Evolutionary conservation across 345 rosid species (phyloP), one percentile per base, ranked within the genome.

Genomic region (Syzygium grande): DNA sequence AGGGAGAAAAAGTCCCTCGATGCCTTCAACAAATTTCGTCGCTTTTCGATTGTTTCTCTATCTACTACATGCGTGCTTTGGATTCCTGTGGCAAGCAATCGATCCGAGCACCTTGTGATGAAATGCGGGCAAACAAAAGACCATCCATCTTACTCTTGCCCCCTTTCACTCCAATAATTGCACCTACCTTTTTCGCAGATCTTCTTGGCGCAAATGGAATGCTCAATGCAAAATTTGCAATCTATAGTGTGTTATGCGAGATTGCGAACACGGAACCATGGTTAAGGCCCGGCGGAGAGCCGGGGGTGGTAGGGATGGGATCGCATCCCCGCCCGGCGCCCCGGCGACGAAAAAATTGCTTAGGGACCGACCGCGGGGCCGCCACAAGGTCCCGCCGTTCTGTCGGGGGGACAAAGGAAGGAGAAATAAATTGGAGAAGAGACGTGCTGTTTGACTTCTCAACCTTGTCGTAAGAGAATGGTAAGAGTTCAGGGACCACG

Each of bases 251-350:
- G 1, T 25, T 11, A 11, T 25, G 29, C 6, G 11, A 56, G 27
- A 10, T 23, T 23, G n/a, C 4, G 4, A 23, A 22, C 23, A 23
- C 1, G 16, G 8, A 12, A 27, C 7, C 0, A 1, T 27, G 27
- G 14, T 4, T 58, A 58, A n/a, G 29, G 63, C 2, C 25, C 29
- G 2, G 68, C 68, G 25, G 0, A 7, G 68, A 29, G 30, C 68
- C 25, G 6, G 68, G 68, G 3, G 25, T 43, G 46, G 34, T 6
- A n/a, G 73, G 19, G 4, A 61, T 9, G 19, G 7, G 73, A n/a
- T 61, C 38, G 3, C 5, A 14, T 61, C 38, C 17, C 21, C 7
- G 7, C 46, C 46, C 46, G 46, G 46, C 46, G 46, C 7, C 46
- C 46, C 46, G 46, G 46, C 6, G 46, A 43, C 6, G 46, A 43